Evolutionary conservation across 1,284 basidiomycete species (phyloP).

Genomic region (Pyrrhoderma noxium): DNA sequence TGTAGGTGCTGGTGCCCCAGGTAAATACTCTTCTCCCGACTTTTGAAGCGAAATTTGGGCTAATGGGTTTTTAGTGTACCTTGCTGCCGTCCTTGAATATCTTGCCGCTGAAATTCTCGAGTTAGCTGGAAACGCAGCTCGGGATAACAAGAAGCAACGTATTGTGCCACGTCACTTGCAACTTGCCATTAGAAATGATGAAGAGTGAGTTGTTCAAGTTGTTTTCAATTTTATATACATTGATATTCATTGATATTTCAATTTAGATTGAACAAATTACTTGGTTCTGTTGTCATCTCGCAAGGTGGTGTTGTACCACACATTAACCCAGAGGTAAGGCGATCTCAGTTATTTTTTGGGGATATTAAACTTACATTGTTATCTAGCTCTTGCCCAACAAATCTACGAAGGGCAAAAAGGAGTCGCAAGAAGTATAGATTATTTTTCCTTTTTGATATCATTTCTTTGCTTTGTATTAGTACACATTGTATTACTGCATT

Average conservation of each 20-base stretch:
- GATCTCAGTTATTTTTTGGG: background rate
- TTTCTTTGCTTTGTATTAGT: background rate
- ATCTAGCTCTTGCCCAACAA: conserved; percentile 52
- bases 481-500: background rate
- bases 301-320: conserved; percentile 82
- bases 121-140: conserved; percentile 76
- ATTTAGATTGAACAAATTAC: conserved; percentile 62
- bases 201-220: conserved; percentile 46
- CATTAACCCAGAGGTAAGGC: conserved; percentile 40
- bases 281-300: conserved; percentile 78
- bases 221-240: background rate
- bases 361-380: background rate
- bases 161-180: conserved; percentile 83
- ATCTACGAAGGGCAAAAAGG: conserved; percentile 18
- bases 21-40: conserved; percentile 31
- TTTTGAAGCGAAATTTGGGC: conserved; percentile 1
- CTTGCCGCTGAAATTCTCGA: conserved; percentile 86
- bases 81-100: conserved; percentile 79
- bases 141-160: conserved; percentile 82
- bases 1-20: conserved; percentile 74
- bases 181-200: conserved; percentile 83
- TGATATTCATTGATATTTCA: background rate
- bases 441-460: conserved; percentile 1
- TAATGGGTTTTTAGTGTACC: conserved; percentile 56
- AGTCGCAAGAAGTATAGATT: conserved; percentile 14